phyloP scores from a whole-genome alignment of 108 stramenopile species.

The Skeletonema marinoi region DNA sequence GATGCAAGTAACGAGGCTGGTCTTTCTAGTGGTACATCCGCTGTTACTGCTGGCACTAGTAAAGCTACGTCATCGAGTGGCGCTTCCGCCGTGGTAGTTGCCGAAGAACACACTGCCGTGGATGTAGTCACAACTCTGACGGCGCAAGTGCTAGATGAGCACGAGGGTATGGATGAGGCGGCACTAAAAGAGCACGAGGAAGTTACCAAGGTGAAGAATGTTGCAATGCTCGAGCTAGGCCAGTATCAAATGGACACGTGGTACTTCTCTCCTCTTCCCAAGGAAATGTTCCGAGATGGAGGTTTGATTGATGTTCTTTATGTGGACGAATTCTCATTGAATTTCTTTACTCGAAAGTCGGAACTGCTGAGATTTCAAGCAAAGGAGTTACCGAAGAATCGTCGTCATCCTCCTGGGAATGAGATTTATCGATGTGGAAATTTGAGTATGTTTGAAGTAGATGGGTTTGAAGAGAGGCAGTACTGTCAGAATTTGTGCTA shows the following conservation, averaged over 20 bases:
- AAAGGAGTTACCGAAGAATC: constrained; percentile 48
- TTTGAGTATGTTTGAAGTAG: constrained; percentile 80
- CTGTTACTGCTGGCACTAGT: not conserved
- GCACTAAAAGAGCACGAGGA: constrained; percentile 97
- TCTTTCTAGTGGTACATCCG: not conserved
- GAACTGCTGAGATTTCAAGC: constrained; percentile 89
- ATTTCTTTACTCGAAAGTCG: constrained; percentile 90
- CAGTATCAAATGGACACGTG: constrained; percentile 94
- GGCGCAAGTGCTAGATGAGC: constrained; percentile 94
- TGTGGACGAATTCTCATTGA: constrained; percentile 95
- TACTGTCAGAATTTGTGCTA: constrained; percentile 99
- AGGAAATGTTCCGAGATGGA: constrained; percentile 84
- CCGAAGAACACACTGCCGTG: constrained; percentile 61
- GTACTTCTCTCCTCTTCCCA: constrained; percentile 98
- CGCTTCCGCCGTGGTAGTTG: constrained; percentile 43
- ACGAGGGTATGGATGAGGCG: constrained; percentile 97
- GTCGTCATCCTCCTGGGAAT: constrained; percentile 89
- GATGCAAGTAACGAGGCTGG: not conserved
- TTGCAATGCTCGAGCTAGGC: constrained; percentile 90
- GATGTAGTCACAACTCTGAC: constrained; percentile 84
- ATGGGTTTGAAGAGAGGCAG: constrained; percentile 79
- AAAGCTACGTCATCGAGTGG: constrained; percentile 2
- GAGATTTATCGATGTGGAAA: constrained; percentile 82
- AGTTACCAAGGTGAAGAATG: constrained; percentile 98
- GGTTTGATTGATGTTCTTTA: constrained; percentile 90